Evolutionary conservation across 2,329 filamentous ascomycete species (phyloP).

Genomic region (Paraphaeosphaeria sporulosa): DNA sequence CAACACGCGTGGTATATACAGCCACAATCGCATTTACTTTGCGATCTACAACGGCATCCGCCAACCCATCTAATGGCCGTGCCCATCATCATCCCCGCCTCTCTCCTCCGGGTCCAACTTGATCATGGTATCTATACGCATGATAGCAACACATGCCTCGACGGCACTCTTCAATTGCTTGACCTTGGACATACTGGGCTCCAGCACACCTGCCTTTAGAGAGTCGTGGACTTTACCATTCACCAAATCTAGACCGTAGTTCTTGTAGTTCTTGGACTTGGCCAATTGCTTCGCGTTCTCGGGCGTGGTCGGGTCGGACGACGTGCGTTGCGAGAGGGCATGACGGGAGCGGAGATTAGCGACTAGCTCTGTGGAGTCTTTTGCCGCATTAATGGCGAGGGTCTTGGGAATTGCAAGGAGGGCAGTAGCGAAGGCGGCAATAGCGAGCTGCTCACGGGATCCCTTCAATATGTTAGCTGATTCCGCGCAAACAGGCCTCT

Average conservation of each 20-base stretch:
- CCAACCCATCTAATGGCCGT: constrained; percentile 70
- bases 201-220: constrained; percentile 92
- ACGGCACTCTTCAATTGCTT: constrained; percentile 98
- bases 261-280: constrained; percentile 97
- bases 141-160: constrained; percentile 97
- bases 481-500: not conserved
- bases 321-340: constrained; percentile 90
- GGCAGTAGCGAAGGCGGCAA: constrained; percentile 95
- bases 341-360: constrained; percentile 94
- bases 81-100: constrained; percentile 77
- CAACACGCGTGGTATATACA: constrained; percentile 7
- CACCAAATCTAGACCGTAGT: constrained; percentile 91
- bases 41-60: not conserved
- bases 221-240: constrained; percentile 92
- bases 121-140: constrained; percentile 99
- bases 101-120: constrained; percentile 92
- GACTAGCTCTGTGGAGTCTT: constrained; percentile 93
- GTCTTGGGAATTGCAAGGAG: constrained; percentile 96
- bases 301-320: constrained; percentile 67
- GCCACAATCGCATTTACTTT: not conserved
- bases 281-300: constrained; percentile 90
- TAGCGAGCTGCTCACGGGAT: constrained; percentile 95
- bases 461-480: constrained; percentile 55
- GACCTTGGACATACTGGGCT: constrained; percentile 98
- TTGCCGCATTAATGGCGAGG: constrained; percentile 93